Conservation (phyloP, 805 yeast genomes). For the Yarrowia hollandica region DNA sequence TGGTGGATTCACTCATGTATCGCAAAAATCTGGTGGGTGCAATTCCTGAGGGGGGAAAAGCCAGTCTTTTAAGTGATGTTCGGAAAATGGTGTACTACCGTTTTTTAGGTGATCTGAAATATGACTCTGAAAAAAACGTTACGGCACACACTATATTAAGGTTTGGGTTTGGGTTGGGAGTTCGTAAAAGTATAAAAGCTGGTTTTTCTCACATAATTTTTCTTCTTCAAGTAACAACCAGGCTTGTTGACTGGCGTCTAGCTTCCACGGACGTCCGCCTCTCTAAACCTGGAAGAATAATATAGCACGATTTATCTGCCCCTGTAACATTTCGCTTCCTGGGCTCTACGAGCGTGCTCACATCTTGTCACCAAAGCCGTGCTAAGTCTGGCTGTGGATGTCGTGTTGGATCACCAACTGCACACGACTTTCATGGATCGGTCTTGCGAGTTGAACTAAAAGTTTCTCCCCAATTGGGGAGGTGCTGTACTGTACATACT, state of each 20-base stretch:
- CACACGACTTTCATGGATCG: too few species aligned
- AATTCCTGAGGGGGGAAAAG: conserved; percentile 20
- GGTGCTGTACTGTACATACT: too few species aligned
- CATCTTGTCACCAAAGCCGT: too few species aligned
- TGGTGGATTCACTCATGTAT: conserved; percentile 18
- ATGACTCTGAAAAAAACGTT: conserved; percentile 19
- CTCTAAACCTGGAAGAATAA: conserved; percentile 28
- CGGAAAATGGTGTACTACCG: conserved; percentile 25
- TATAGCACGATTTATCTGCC: conserved; percentile 19
- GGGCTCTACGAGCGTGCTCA: conserved; percentile 26
- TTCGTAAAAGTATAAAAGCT: conserved; percentile 10
- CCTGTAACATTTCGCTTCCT: conserved; percentile 24
- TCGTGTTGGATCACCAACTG: too few species aligned
- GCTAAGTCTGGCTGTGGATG: neutral
- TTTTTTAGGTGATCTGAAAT: neutral
- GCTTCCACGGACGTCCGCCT: conserved; percentile 21
- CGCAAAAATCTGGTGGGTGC: conserved; percentile 2
- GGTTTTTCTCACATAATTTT: neutral
- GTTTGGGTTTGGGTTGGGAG: conserved; percentile 16
- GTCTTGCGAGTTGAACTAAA: too few species aligned
- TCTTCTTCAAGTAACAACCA: conserved; percentile 28
- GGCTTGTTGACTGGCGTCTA: conserved; percentile 29
- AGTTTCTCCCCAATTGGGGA: too few species aligned
- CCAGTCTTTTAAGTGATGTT: conserved; percentile 11
- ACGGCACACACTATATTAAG: neutral